A percentile compares a stretch with the other conserved stretches of the same genome.
phyloP scores from a whole-genome alignment of 176 grass and related monocot species.

The Musa schizocarpa region DNA sequence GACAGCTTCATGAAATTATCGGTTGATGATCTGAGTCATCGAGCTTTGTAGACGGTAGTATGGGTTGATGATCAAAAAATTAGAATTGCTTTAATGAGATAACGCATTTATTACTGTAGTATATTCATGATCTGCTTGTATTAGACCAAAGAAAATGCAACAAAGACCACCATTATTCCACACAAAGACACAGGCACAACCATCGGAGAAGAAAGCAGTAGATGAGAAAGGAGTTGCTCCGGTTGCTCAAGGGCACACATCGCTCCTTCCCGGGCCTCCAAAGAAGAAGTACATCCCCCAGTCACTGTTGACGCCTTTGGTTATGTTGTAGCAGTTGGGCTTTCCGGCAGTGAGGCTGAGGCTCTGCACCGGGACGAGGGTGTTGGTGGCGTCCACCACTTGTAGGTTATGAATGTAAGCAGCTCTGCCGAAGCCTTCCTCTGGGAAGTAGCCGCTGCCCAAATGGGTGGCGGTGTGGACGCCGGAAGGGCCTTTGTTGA shows the following conservation, averaged over 20 bases:
- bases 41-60: too few relatives aligned
- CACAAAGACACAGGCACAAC: too few relatives aligned
- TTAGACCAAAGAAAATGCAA: too few relatives aligned
- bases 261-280: background rate
- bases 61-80: too few relatives aligned
- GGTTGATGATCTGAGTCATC: too few relatives aligned
- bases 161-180: too few relatives aligned
- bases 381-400: background rate
- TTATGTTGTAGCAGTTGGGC: background rate
- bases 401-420: background rate
- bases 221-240: background rate
- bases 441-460: constrained; percentile 2
- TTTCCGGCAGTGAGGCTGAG: background rate
- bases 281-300: background rate
- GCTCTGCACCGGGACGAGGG: background rate
- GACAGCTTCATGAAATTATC: too few relatives aligned
- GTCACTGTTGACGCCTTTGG: background rate
- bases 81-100: too few relatives aligned
- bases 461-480: constrained; percentile 1
- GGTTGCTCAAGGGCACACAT: background rate
- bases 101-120: too few relatives aligned
- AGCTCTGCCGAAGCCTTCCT: background rate
- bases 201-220: too few relatives aligned
- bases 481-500: background rate
- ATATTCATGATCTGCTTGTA: too few relatives aligned